phyloP scores from a whole-genome alignment of 1,284 basidiomycete genomes.

The Baeospora myosura region DNA sequence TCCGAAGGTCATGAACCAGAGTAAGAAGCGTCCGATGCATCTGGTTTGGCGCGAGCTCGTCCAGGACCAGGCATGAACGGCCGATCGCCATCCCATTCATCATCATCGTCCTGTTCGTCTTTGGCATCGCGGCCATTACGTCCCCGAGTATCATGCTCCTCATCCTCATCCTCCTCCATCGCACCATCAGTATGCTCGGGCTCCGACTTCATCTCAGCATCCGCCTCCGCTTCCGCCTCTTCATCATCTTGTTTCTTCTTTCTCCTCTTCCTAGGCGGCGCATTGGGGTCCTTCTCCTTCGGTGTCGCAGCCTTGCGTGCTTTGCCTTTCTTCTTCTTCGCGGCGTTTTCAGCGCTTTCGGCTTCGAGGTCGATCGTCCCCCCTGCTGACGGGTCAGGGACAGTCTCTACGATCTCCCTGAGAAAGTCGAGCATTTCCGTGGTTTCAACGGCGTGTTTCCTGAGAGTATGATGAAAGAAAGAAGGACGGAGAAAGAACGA shows the following conservation, averaged over 20 bases:
- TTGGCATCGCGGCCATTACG: too few relatives aligned
- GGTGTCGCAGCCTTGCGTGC: constrained; percentile 41
- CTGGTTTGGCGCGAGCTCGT: too few relatives aligned
- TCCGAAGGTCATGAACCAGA: too few relatives aligned
- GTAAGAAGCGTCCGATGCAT: too few relatives aligned
- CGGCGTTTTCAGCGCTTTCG: constrained; percentile 44
- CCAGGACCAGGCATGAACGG: too few relatives aligned
- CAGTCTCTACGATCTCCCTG: constrained; percentile 85
- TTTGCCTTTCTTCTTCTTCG: constrained; percentile 49
- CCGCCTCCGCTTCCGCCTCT: constrained; percentile 2
- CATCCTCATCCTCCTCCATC: constrained; percentile 11
- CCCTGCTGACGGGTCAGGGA: constrained; percentile 84
- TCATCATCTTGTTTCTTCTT: constrained; percentile 11
- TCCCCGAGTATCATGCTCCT: background rate
- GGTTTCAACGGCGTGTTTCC: constrained; percentile 89
- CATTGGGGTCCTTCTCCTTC: constrained; percentile 17
- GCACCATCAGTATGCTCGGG: too few relatives aligned
- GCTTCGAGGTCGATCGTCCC: constrained; percentile 67
- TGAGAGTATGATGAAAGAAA: constrained; percentile 26
- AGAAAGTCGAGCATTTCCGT: constrained; percentile 93
- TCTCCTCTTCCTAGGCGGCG: constrained; percentile 10
- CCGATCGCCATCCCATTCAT: too few relatives aligned
- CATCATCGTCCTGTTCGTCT: too few relatives aligned
- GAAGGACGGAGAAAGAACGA: background rate
- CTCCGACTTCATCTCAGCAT: background rate